phyloP scores from a whole-genome alignment of 2,329 filamentous ascomycete species.

The Ophiostoma sp. region DNA sequence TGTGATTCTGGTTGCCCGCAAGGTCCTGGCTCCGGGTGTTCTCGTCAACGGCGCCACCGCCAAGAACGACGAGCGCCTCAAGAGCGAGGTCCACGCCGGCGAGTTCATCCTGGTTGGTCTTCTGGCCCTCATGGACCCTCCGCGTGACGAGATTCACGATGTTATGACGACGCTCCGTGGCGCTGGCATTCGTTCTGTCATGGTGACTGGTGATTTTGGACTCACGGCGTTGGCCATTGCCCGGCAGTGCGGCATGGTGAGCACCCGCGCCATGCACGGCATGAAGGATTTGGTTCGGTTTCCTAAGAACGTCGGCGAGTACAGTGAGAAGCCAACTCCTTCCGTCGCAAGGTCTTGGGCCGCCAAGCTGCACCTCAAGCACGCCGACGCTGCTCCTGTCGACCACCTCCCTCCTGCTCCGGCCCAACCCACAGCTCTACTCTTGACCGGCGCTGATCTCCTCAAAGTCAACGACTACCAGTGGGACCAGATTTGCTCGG shows the following conservation, averaged over 20 bases:
- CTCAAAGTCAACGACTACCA: slow-evolving; percentile 64
- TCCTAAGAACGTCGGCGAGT: neutral
- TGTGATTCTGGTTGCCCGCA: slow-evolving; percentile 66
- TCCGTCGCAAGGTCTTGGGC: neutral
- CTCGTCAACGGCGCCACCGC: neutral
- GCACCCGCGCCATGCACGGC: slow-evolving; percentile 39
- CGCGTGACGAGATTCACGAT: slow-evolving; percentile 68
- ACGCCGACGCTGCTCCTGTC: neutral
- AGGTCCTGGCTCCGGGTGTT: slow-evolving; percentile 50
- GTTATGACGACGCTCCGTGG: slow-evolving; percentile 66
- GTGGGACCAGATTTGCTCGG: slow-evolving; percentile 60
- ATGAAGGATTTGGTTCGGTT: neutral
- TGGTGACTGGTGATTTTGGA: slow-evolving; percentile 79
- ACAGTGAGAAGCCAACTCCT: neutral
- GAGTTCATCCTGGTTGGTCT: slow-evolving; percentile 68
- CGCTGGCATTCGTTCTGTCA: slow-evolving; percentile 72
- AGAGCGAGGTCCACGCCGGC: slow-evolving; percentile 53
- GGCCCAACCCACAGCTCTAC: neutral
- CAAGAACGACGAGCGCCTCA: slow-evolving; percentile 52
- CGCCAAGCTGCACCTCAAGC: neutral
- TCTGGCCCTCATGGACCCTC: slow-evolving; percentile 75
- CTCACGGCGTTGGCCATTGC: slow-evolving; percentile 74
- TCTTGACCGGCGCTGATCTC: slow-evolving; percentile 66
- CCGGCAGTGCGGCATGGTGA: slow-evolving; percentile 67
- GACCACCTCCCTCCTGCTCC: neutral